Percentiles rank a stretch among this genome's conserved stretches.
Evolutionary conservation across 345 rosid genomes (phyloP).

Genomic region (Salix purpurea): DNA sequence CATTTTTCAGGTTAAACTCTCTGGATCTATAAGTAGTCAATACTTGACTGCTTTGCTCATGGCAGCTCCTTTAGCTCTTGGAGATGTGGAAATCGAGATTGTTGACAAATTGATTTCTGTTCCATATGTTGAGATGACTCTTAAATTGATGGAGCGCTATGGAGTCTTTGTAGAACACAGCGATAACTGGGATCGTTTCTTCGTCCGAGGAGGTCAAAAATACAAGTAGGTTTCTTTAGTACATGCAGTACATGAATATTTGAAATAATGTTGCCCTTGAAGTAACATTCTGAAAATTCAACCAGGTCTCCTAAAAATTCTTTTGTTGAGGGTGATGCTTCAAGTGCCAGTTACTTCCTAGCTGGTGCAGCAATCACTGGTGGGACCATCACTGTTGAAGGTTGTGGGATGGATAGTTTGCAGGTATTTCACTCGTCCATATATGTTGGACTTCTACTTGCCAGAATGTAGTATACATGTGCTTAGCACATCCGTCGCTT

Average conservation of each 20-base stretch:
- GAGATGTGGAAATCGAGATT: slow-evolving; percentile 87
- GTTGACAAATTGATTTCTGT: slow-evolving; percentile 80
- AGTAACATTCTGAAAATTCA: slow-evolving; percentile 15
- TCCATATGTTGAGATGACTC: slow-evolving; percentile 96
- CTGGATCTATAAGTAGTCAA: slow-evolving; percentile 92
- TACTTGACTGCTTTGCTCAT: slow-evolving; percentile 94
- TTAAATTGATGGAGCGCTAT: slow-evolving; percentile 89
- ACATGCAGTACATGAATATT: not conserved
- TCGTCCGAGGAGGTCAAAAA: slow-evolving; percentile 76
- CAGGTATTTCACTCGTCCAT: slow-evolving; percentile 46
- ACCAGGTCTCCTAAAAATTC: slow-evolving; percentile 87
- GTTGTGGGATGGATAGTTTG: slow-evolving; percentile 90
- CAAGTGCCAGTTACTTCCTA: slow-evolving; percentile 97
- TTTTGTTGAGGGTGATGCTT: slow-evolving; percentile 96
- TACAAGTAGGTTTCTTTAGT: slow-evolving; percentile 56
- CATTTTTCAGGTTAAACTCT: slow-evolving; percentile 76
- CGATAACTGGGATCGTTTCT: slow-evolving; percentile 82
- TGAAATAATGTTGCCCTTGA: not conserved
- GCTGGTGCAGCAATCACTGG: slow-evolving; percentile 98
- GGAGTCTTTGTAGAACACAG: slow-evolving; percentile 73
- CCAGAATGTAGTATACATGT: not conserved
- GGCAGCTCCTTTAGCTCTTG: slow-evolving; percentile 95
- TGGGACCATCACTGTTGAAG: slow-evolving; percentile 89
- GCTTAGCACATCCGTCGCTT: not conserved
- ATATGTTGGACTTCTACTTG: not conserved